phyloP scores from a whole-genome alignment of 148 eudicot species.

The Fagopyrum homotropicum region DNA sequence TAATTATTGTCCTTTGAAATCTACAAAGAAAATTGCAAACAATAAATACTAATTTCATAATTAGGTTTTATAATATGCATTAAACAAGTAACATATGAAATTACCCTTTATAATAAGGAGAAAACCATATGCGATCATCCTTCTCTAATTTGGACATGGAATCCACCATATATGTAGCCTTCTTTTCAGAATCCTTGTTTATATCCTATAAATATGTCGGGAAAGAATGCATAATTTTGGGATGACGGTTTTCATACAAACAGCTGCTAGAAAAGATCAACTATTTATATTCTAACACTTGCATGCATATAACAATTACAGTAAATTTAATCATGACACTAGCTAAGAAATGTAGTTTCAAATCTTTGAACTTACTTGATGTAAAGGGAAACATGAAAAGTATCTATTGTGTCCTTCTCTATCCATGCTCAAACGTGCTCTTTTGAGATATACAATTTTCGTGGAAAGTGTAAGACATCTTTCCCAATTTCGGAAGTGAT shows the following conservation, averaged over 20 bases:
- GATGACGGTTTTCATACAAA: background rate
- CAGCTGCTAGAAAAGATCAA: background rate
- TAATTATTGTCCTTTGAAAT: no score
- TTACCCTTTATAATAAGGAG: no score
- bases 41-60: no score
- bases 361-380: background rate
- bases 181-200: background rate
- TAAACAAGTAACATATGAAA: no score
- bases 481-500: background rate
- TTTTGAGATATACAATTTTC: background rate
- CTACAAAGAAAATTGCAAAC: no score
- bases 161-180: background rate
- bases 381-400: background rate
- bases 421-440: background rate
- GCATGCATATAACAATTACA: background rate
- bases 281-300: background rate
- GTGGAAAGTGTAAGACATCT: background rate
- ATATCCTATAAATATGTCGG: background rate
- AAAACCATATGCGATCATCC: no score
- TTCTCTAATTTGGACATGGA: no score
- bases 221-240: background rate
- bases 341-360: background rate
- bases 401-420: background rate
- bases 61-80: no score
- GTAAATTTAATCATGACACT: no score